Conservation (phyloP, 169 alveolate genomes). For the Plasmodium inui region DNA sequence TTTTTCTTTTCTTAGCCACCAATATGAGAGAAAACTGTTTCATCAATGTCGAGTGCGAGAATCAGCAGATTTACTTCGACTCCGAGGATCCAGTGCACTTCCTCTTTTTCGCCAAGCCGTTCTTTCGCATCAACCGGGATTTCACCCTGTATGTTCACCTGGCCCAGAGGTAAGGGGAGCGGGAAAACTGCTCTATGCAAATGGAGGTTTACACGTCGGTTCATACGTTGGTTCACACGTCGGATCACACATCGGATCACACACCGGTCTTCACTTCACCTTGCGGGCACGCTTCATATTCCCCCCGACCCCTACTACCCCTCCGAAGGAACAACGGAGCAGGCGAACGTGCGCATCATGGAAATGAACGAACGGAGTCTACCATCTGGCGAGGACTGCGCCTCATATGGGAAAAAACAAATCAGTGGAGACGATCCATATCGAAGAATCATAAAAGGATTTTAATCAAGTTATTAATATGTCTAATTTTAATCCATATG, state of each 20-base stretch:
- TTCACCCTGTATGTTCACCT: constrained; percentile 50
- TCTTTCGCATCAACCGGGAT: constrained; percentile 35
- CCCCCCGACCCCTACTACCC: too few species aligned
- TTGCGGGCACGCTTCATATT: neutral
- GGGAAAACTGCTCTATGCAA: neutral
- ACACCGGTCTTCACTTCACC: neutral
- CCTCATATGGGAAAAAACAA: constrained; percentile 3
- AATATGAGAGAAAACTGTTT: constrained; percentile 18
- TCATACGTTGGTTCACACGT: neutral
- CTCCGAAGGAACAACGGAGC: neutral
- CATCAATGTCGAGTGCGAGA: constrained; percentile 39
- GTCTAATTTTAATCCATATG: constrained; percentile 31
- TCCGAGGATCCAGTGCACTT: constrained; percentile 31
- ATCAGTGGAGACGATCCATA: constrained; percentile 12
- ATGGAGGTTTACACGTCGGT: neutral
- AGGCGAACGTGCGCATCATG: neutral
- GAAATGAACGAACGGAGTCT: neutral
- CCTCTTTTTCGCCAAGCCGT: constrained; percentile 34
- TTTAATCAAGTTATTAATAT: constrained; percentile 50
- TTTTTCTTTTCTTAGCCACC: neutral
- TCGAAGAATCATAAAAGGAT: constrained; percentile 22
- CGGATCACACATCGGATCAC: neutral
- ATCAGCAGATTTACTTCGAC: constrained; percentile 53
- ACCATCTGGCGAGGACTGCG: neutral
- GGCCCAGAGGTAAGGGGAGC: constrained; percentile 2